phyloP scores from a whole-genome alignment of 2,329 filamentous ascomycete genomes.

The Aureobasidium sp. region DNA sequence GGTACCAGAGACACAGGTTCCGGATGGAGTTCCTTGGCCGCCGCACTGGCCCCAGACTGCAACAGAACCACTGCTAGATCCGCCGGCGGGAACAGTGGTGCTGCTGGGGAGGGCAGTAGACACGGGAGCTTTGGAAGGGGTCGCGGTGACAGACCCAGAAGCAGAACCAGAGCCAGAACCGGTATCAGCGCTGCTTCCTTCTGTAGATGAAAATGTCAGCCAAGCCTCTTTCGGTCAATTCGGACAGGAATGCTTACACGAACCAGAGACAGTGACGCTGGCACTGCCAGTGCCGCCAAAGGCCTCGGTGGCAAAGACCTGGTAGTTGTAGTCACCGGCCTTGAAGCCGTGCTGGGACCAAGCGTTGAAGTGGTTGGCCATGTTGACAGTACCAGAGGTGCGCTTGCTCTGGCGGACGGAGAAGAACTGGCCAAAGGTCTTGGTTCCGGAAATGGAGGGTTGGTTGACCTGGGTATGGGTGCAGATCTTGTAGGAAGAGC shows the following conservation, averaged over 20 bases:
- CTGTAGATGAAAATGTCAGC: not conserved
- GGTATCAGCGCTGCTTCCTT: not conserved
- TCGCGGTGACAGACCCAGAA: not conserved
- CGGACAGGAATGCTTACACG: not conserved
- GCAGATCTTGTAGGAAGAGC: slow-evolving; percentile 46
- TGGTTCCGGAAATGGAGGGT: slow-evolving; percentile 46
- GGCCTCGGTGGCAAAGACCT: slow-evolving; percentile 41
- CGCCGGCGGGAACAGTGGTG: not conserved
- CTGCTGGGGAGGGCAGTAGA: not conserved
- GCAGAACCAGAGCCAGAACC: not conserved
- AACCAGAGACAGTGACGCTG: slow-evolving; percentile 8
- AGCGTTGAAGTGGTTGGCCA: slow-evolving; percentile 44
- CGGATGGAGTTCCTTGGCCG: not conserved
- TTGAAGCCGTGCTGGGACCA: slow-evolving; percentile 42
- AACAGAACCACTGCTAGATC: not conserved
- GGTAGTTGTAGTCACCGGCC: slow-evolving; percentile 43
- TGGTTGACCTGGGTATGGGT: slow-evolving; percentile 34
- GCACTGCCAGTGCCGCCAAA: slow-evolving; percentile 30
- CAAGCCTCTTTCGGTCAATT: not conserved
- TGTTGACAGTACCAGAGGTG: slow-evolving; percentile 41
- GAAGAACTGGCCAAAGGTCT: slow-evolving; percentile 48
- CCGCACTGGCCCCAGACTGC: not conserved
- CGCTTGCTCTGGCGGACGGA: slow-evolving; percentile 43
- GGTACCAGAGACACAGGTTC: not conserved
- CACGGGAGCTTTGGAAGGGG: not conserved